Conservation (phyloP, 805 yeast species). For the Debaryomyces maramus region DNA sequence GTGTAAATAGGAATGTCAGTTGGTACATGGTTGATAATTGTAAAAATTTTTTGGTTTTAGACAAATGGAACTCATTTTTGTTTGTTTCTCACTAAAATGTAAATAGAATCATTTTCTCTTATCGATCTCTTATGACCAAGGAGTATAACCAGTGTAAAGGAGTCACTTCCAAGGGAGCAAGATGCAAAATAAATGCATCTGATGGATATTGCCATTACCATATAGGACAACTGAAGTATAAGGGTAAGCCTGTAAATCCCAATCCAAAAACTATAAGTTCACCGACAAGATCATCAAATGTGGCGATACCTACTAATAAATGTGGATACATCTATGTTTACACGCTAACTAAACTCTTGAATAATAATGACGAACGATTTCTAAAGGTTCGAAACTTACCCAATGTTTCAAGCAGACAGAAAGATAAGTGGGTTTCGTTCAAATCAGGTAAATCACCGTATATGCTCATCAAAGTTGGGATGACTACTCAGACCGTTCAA, state of each 20-base stretch:
- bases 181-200: constrained; percentile 33
- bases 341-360: constrained; percentile 43
- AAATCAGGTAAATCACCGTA: constrained; percentile 36
- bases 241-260: background rate
- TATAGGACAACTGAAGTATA: constrained; percentile 9
- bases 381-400: constrained; percentile 38
- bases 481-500: constrained; percentile 47
- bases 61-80: too few relatives aligned
- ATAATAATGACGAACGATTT: constrained; percentile 26
- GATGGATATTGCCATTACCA: constrained; percentile 38
- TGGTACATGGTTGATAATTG: too few relatives aligned
- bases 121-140: constrained; percentile 5
- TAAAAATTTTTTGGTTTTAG: too few relatives aligned
- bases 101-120: too few relatives aligned
- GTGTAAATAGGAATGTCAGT: too few relatives aligned
- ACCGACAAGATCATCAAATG: background rate
- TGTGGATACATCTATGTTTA: constrained; percentile 52
- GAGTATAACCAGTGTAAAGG: constrained; percentile 35
- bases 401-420: constrained; percentile 13
- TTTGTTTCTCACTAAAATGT: too few relatives aligned
- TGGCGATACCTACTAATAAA: constrained; percentile 2
- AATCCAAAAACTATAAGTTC: too few relatives aligned
- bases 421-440: constrained; percentile 32
- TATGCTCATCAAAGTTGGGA: constrained; percentile 53
- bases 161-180: constrained; percentile 37